Base-by-base conservation (phyloP, 352 stramenopile genomes). In the Thalassiosira exigua region DNA sequence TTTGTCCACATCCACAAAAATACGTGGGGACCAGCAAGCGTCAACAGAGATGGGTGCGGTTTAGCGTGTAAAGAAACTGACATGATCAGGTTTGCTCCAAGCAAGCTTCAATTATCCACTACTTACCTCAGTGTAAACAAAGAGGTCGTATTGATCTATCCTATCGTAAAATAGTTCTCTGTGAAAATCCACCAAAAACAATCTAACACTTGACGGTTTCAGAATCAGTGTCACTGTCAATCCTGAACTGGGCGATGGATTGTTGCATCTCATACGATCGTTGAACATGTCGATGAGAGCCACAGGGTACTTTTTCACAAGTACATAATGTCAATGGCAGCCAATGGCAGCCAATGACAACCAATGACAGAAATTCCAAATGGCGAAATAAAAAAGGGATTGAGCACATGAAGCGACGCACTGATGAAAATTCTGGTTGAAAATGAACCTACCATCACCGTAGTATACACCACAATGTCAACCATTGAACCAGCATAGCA, bases 111-210 rank as follows among this genome's bases (percentile, higher is more conserved):
- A n/a, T n/a, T n/a, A n/a, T n/a, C n/a, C 27, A 30, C 56, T 58
- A 51, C 56, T 60, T 27, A 75, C 66, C 66, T 93, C 87, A 9
- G 85, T 86, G 54, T 92, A 93, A 56, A 93, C 82, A 75, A 93
- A 93, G 4, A 93, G 52, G 76, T 93, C 87, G 29, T 93, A 93
- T 21, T 85, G 51, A 54, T 91, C 62, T 41, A 93, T 82, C 17
- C 87, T 79, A 44, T 90, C 71, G 60, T 93, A 93, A 77, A 93
- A 93, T 2, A 92, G 48, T 60, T 78, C 26, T 62, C 87, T 68
- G 80, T 93, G 87, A 75, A 79, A 88, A 84, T 93, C 87, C 0
- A 93, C 87, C 21, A 93, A 59, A 80, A 91, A 83, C 32, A 93
- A 66, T 53, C 85, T 61, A 30, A 93, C 72, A 4, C 39, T 56